Conservation (phyloP, 1,139 yeast genomes). For the Debaryomyces psychrophilus region DNA sequence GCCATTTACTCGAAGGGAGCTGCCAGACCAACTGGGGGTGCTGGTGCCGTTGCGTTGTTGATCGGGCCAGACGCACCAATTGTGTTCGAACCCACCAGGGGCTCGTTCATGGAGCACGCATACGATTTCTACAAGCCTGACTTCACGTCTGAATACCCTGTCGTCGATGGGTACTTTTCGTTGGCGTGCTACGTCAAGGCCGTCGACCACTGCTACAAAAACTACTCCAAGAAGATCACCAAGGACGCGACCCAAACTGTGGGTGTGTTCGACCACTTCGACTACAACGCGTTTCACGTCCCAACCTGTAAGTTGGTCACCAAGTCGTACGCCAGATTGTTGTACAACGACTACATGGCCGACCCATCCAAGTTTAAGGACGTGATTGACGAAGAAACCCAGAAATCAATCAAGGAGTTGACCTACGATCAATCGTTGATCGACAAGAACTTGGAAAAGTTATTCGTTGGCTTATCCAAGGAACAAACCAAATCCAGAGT, state of each 20-base stretch:
- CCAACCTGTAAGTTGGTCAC: conserved; percentile 96
- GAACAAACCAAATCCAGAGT: conserved; percentile 70
- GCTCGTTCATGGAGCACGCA: conserved; percentile 93
- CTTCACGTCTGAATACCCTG: conserved; percentile 94
- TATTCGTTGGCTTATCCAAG: conserved; percentile 80
- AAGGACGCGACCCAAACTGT: conserved; percentile 58
- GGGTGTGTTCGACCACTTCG: conserved; percentile 73
- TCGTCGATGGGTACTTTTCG: conserved; percentile 97
- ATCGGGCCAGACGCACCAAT: conserved; percentile 99
- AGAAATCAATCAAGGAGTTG: conserved; percentile 53
- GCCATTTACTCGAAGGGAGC: conserved; percentile 97
- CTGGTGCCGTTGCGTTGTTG: conserved; percentile 92
- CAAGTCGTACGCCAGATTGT: conserved; percentile 90
- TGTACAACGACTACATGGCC: conserved; percentile 82
- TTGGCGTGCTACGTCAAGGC: conserved; percentile 94
- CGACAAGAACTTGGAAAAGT: conserved; percentile 83
- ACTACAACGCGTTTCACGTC: conserved; percentile 95
- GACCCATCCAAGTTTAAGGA: conserved; percentile 64
- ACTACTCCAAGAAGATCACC: conserved; percentile 80
- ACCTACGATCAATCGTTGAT: conserved; percentile 78
- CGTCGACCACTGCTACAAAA: conserved; percentile 80
- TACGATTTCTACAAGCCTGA: conserved; percentile 98
- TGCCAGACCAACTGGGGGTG: conserved; percentile 99
- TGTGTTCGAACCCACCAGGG: conserved; percentile 86
- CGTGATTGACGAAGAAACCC: conserved; percentile 56